Base-by-base conservation (phyloP, 768 basidiomycete genomes). In the Galerina marginata region DNA sequence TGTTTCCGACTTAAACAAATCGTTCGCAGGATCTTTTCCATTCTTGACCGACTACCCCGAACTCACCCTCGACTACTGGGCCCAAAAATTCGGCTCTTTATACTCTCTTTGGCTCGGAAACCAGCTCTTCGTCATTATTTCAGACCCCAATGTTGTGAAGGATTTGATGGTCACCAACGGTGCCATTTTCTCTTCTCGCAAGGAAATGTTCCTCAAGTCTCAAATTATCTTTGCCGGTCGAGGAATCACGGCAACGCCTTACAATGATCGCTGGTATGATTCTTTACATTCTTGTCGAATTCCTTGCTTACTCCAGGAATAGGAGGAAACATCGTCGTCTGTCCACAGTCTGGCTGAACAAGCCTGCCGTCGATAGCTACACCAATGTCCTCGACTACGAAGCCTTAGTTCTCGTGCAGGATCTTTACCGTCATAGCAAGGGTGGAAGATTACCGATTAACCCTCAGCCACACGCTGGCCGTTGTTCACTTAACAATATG, bases 91-190 rank as follows among this genome's bases (percentile, higher is more conserved):
- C 56, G 82, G 82, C 0, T 68, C 79, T 0, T 56, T 83, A 10
- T 82, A 77, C 61, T 82, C 81, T 6, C 59, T 83, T 53, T 79
- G 75, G 74, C 72, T 83, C 20, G 82, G 82, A 15, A 76, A 79
- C 59, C 81, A 81, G 60, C 77, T 81, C 16, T 79, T 82, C 63
- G 74, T 83, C 50, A 69, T 81, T 42, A 58, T 83, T 37, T 81
- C 80, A 4, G 80, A 81, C 61, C 75, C 81, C 5, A 69, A 71
- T 23, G 73, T 82, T 10, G 81, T 75, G 0, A 77, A 77, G 50
- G 81, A 82, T 56, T 71, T 83, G 29, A 67, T 82, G 65, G 76
- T 82, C 23, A 75, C 75, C 23, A 79, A 81, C 47, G 79, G 81
- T 46, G 69, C 79, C 10, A 71, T 78, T 14, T 83, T 82, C 61